Percentiles rank a stretch among this genome's conserved stretches.
Evolutionary conservation across 1,284 basidiomycete species (phyloP).

Genomic region (Sutorius eximius): DNA sequence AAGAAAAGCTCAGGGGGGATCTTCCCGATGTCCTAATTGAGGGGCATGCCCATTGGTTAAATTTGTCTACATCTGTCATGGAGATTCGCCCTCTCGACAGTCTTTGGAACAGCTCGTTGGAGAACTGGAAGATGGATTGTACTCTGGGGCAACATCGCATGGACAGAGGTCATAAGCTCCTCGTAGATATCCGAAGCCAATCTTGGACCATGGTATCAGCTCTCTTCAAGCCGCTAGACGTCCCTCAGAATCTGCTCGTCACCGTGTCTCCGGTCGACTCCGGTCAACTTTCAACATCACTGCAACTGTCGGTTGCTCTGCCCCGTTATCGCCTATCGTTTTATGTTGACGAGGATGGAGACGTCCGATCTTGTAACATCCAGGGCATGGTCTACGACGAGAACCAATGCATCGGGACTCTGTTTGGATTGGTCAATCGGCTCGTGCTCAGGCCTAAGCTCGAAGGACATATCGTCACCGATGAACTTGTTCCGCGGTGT

Average conservation of each 20-base stretch:
- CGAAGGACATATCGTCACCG: neutral
- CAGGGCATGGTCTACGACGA: constrained; percentile 28
- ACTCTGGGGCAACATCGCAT: constrained; percentile 9
- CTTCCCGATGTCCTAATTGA: constrained; percentile 38
- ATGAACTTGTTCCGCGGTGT: constrained; percentile 20
- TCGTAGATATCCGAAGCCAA: constrained; percentile 37
- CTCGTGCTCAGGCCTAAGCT: constrained; percentile 17
- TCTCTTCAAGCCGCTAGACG: constrained; percentile 36
- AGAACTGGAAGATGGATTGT: constrained; percentile 24
- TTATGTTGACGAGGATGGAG: constrained; percentile 26
- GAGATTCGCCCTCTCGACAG: constrained; percentile 39
- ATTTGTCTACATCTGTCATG: constrained; percentile 30
- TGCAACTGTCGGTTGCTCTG: constrained; percentile 36
- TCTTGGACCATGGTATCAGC: constrained; percentile 35
- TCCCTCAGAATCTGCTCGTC: constrained; percentile 30
- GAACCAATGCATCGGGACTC: constrained; percentile 26
- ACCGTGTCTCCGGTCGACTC: constrained; percentile 1
- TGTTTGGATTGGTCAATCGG: too few species aligned
- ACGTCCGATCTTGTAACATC: constrained; percentile 10
- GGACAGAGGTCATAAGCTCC: constrained; percentile 13
- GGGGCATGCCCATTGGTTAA: constrained; percentile 41
- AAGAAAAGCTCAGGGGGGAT: constrained; percentile 33
- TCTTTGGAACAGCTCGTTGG: constrained; percentile 23
- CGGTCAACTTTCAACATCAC: constrained; percentile 4
- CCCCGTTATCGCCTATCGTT: constrained; percentile 44